Evolutionary conservation across 148 eudicot genomes (phyloP).

Genomic region (Arbutus unedo): DNA sequence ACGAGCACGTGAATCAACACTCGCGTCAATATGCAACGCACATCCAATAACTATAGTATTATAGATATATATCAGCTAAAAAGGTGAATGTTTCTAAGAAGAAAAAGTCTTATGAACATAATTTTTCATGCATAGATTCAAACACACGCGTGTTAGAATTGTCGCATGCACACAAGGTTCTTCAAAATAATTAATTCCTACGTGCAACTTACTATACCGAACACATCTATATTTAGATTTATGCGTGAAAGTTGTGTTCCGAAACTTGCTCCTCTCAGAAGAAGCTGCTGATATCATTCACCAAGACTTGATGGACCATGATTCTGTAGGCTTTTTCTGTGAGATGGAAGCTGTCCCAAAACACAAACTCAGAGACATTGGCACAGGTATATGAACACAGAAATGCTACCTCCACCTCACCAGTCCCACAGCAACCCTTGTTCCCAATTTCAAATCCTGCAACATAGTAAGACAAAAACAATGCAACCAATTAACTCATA

Average conservation of each 20-base stretch:
- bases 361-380: slow-evolving; percentile 38
- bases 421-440: slow-evolving; percentile 74
- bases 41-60: no score
- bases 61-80: background rate
- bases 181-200: no score
- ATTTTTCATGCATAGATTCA: no score
- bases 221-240: no score
- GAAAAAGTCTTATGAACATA: background rate
- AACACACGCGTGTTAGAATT: no score
- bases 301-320: slow-evolving; percentile 17
- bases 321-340: slow-evolving; percentile 48
- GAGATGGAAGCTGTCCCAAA: slow-evolving; percentile 68
- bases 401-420: slow-evolving; percentile 43
- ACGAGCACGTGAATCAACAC: no score
- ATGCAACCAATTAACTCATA: background rate
- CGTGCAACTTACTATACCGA: no score
- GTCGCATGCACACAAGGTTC: no score
- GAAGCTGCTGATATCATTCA: slow-evolving; percentile 19
- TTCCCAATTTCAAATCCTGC: slow-evolving; percentile 52
- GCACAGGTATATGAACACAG: slow-evolving; percentile 43
- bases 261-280: background rate
- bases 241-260: no score
- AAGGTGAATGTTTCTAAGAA: background rate
- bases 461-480: background rate
- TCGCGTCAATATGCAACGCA: no score